These are phyloP conservation scores for Claviceps sp. DNA, from an alignment of 2,329 filamentous ascomycete genomes.

Conservation along the genomic window DNA sequence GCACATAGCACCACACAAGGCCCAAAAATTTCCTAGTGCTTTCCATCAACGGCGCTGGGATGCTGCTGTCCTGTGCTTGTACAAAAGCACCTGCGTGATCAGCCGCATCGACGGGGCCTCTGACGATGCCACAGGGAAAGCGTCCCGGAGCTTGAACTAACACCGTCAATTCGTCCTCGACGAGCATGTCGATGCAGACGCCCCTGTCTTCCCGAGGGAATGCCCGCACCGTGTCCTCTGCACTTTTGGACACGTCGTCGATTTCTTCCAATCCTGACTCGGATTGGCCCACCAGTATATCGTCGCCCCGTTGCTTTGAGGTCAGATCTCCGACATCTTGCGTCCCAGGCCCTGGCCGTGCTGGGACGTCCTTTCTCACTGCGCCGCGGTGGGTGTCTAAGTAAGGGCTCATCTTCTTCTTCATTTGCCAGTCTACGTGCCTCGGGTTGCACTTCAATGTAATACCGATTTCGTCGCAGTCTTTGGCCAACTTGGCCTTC, in stretches of 20 bases:
- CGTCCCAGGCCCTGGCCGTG: not conserved
- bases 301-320: not conserved
- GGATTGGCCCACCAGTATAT: not conserved
- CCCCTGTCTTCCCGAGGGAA: not conserved
- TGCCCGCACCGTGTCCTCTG: too few species aligned
- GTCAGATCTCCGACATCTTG: not conserved
- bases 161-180: slow-evolving; percentile 5
- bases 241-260: not conserved
- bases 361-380: not conserved
- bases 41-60: not conserved
- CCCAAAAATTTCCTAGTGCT: not conserved
- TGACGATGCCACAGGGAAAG: slow-evolving; percentile 15
- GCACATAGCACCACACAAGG: slow-evolving; percentile 4
- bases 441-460: slow-evolving; percentile 12
- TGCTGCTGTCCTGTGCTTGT: not conserved
- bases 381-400: not conserved
- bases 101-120: slow-evolving; percentile 12
- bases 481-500: slow-evolving; percentile 9
- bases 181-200: not conserved
- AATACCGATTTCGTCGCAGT: slow-evolving; percentile 17
- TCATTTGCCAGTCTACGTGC: slow-evolving; percentile 7
- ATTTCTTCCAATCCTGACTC: not conserved
- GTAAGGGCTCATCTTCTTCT: not conserved
- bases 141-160: slow-evolving; percentile 13
- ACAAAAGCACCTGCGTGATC: not conserved